These are phyloP conservation scores for Phytopythium montanum DNA, from an alignment of 352 stramenopile species.

Conservation along the genomic window DNA sequence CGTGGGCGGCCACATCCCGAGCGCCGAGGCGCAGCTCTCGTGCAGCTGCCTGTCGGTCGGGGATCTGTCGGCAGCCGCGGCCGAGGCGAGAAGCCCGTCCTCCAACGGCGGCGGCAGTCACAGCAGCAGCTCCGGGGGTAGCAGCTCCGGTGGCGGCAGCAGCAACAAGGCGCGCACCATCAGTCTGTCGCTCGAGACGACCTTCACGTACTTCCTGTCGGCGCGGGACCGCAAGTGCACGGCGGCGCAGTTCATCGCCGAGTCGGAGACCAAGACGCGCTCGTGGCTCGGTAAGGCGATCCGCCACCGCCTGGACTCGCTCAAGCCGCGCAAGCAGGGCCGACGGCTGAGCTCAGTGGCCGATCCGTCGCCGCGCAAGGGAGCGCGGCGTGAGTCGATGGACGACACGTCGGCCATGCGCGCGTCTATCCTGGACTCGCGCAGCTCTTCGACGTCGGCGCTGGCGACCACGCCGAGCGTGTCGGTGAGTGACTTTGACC, in stretches of 20 bases:
- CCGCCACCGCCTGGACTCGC: constrained; percentile 55
- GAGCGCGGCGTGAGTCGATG: constrained; percentile 35
- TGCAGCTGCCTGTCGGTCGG: constrained; percentile 70
- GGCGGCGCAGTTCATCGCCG: constrained; percentile 54
- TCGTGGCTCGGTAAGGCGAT: constrained; percentile 67
- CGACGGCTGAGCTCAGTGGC: constrained; percentile 34
- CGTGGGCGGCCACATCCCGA: constrained; percentile 44
- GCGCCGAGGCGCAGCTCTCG: constrained; percentile 51
- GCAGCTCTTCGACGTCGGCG: neutral
- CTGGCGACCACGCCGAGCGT: constrained; percentile 35
- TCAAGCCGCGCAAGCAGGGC: constrained; percentile 57
- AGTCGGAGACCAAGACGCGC: constrained; percentile 50
- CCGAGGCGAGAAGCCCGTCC: constrained; percentile 6
- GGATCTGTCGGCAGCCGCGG: constrained; percentile 25
- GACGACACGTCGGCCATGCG: constrained; percentile 46
- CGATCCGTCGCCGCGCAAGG: constrained; percentile 34
- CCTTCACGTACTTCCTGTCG: constrained; percentile 69
- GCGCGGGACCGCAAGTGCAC: constrained; percentile 49
- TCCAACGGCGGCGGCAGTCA: constrained; percentile 11
- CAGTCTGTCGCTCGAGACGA: constrained; percentile 61
- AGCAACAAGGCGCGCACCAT: constrained; percentile 80
- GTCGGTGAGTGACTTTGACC: constrained; percentile 83
- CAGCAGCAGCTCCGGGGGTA: constrained; percentile 9
- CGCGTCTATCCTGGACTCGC: constrained; percentile 33
- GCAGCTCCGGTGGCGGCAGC: constrained; percentile 48